Evolutionary conservation across 495 filamentous ascomycete genomes (phyloP), one percentile per base, ranked within the genome.

Genomic region (Sordaria brevicollis): DNA sequence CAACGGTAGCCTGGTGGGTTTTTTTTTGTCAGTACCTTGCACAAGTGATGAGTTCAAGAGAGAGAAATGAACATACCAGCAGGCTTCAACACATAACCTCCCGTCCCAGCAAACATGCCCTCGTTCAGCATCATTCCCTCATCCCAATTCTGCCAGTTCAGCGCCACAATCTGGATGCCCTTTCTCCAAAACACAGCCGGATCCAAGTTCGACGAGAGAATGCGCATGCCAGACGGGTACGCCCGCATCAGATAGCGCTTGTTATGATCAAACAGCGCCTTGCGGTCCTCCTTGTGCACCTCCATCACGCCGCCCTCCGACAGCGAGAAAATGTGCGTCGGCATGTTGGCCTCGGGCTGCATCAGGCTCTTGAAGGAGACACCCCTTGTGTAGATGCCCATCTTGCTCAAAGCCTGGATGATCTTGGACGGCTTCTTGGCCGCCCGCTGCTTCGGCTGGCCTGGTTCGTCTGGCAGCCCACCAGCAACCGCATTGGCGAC

Each of bases 91-190:
- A 95, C 89, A 84, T 92, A 98, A 19, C 94, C 94, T 5, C 82
- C 83, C 2, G 90, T 90, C 11, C 89, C 90, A 4, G 86, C 84
- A 76, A 98, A 98, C 93, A 97, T 94, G 69, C 87, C 94, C 74
- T 93, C 88, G 75, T 97, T 97, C 1, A 97, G 86, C 94, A 97
- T 97, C 91, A 93, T 96, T 13, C 92, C 94, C 69, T 90, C 89
- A 75, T 97, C 94, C 75, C 89, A 88, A 68, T 89, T 90, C 74
- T 98, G 94, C 94, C 94, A 98, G 79, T 97, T 98, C 43, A 97
- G 83, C 2, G 94, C 94, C 0, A 96, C 93, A 57, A 97, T 89
- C 80, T 98, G 94, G 4, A 95, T 91, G 10, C 94, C 94, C 70
- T 91, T 89, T 3, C 91, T 83, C 94, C 94, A 97, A 82, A 93